Conservation (phyloP, 371 early-diverging fungal species). For the Phascolomyces articulosus region DNA sequence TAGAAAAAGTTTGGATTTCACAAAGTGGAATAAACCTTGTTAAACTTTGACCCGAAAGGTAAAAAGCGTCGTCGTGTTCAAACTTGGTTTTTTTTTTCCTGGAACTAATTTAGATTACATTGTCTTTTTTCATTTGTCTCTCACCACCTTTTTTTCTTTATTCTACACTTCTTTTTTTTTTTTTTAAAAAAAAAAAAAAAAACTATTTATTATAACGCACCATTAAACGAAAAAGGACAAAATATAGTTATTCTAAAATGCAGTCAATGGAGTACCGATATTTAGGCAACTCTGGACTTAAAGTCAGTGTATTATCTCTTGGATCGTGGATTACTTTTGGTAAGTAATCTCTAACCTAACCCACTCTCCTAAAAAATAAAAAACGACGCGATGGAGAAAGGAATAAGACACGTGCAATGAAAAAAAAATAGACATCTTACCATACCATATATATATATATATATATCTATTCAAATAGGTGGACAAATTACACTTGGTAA, state of each 20-base stretch:
- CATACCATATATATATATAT: background rate
- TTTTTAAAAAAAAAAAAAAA: too few species aligned
- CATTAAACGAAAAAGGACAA: background rate
- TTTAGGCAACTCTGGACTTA: slow-evolving; percentile 81
- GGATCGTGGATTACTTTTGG: slow-evolving; percentile 71
- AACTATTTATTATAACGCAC: too few species aligned
- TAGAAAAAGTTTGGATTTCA: background rate
- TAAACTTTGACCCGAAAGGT: background rate
- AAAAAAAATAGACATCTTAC: background rate
- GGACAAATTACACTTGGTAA: slow-evolving; percentile 61
- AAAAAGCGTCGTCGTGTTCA: too few species aligned
- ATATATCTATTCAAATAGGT: slow-evolving; percentile 32
- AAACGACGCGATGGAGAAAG: background rate
- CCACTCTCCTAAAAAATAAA: background rate
- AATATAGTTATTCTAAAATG: background rate
- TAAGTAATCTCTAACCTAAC: slow-evolving; percentile 26
- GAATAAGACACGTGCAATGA: background rate
- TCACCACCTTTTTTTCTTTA: background rate
- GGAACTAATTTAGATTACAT: background rate
- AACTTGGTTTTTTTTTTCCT: background rate
- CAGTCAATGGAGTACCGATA: slow-evolving; percentile 79
- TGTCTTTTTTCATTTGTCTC: slow-evolving; percentile 1
- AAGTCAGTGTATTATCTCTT: slow-evolving; percentile 59
- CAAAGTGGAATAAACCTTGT: background rate
- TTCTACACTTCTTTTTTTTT: too few species aligned